phyloP scores from a whole-genome alignment of 768 basidiomycete species.

The Lentinula lateritia region DNA sequence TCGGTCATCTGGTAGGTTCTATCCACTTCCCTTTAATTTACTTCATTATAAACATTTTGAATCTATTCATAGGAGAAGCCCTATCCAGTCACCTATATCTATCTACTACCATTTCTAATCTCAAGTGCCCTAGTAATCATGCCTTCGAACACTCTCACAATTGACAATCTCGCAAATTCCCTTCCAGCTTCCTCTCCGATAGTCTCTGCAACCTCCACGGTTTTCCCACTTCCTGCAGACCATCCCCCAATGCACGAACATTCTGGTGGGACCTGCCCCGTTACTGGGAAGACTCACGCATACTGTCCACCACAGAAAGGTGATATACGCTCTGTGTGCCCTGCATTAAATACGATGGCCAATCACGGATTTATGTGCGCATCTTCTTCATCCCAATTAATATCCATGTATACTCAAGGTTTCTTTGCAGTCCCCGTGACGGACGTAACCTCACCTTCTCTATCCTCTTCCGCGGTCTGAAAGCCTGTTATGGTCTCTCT shows the following conservation, averaged over 20 bases:
- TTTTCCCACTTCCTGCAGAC: background rate
- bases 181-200: background rate
- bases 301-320: slow-evolving; percentile 9
- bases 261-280: background rate
- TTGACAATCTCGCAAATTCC: background rate
- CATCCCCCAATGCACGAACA: slow-evolving; percentile 6
- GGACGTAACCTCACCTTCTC: slow-evolving; percentile 43
- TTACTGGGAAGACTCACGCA: background rate
- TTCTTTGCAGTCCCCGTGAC: slow-evolving; percentile 37
- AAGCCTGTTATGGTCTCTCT: slow-evolving; percentile 48
- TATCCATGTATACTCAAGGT: background rate
- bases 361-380: slow-evolving; percentile 49
- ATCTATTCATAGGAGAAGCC: background rate
- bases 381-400: background rate
- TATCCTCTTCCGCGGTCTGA: slow-evolving; percentile 36
- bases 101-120: background rate
- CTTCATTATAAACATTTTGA: background rate
- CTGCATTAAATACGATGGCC: slow-evolving; percentile 45
- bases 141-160: background rate
- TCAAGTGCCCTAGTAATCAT: background rate
- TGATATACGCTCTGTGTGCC: slow-evolving; percentile 43
- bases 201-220: background rate
- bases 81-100: background rate
- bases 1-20: background rate
- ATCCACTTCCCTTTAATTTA: background rate